Evolutionary conservation across 2,329 filamentous ascomycete species (phyloP).

Genomic region (Paradendryphiella salina): DNA sequence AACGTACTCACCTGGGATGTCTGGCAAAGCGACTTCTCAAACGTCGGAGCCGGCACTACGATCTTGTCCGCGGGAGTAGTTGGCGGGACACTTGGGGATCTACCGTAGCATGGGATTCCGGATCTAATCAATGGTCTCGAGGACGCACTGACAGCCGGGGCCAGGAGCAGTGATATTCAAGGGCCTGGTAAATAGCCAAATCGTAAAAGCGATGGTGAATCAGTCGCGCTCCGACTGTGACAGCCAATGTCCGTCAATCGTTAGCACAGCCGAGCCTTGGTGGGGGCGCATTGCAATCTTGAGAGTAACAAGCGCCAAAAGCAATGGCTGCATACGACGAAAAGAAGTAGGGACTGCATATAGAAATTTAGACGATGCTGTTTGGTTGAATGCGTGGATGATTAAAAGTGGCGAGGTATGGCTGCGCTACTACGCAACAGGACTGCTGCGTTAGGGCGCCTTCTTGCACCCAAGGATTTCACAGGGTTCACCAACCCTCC

Average conservation of each 20-base stretch:
- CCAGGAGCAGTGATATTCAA: slow-evolving; percentile 28
- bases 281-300: slow-evolving; percentile 34
- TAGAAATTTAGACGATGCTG: slow-evolving; percentile 38
- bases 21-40: slow-evolving; percentile 38
- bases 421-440: slow-evolving; percentile 38
- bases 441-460: slow-evolving; percentile 30
- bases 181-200: slow-evolving; percentile 23
- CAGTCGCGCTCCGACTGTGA: slow-evolving; percentile 32
- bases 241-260: slow-evolving; percentile 30
- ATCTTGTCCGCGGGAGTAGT: slow-evolving; percentile 36
- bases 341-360: slow-evolving; percentile 38
- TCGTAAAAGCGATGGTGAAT: slow-evolving; percentile 27
- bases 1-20: slow-evolving; percentile 36
- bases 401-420: slow-evolving; percentile 48
- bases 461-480: slow-evolving; percentile 38
- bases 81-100: slow-evolving; percentile 41
- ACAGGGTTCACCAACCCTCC: slow-evolving; percentile 33
- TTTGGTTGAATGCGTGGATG: slow-evolving; percentile 42
- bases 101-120: slow-evolving; percentile 40
- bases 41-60: slow-evolving; percentile 45
- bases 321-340: slow-evolving; percentile 36
- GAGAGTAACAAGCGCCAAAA: slow-evolving; percentile 36
- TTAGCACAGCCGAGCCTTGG: slow-evolving; percentile 23
- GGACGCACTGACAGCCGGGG: slow-evolving; percentile 34
- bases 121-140: slow-evolving; percentile 35